Evolutionary conservation across 306 rosid species (phyloP).

Genomic region (Pterocarpus santalinus): DNA sequence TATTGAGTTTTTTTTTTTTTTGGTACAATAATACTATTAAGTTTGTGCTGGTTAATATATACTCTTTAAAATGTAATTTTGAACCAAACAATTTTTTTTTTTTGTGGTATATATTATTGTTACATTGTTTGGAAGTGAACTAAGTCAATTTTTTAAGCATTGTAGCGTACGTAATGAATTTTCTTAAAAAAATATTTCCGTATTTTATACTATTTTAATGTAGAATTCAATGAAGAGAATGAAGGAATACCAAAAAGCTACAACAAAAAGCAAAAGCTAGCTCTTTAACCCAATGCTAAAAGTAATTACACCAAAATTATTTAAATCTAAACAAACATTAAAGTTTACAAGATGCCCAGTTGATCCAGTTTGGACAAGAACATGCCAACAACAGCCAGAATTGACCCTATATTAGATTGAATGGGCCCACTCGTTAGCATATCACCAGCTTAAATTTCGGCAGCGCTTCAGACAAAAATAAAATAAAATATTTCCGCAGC

Average conservation of each 20-base stretch:
- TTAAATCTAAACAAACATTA: not conserved
- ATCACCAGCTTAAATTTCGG: not conserved
- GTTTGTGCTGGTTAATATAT: no score
- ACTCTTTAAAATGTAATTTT: no score
- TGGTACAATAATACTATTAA: no score
- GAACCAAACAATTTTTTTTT: no score
- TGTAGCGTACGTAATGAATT: not conserved
- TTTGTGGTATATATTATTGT: no score
- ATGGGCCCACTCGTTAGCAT: not conserved
- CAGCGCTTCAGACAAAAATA: not conserved
- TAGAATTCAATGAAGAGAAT: not conserved
- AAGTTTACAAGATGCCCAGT: not conserved
- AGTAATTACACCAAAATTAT: not conserved
- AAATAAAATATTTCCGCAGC: no score
- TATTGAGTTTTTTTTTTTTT: no score
- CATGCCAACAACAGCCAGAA: not conserved
- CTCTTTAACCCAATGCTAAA: conserved; percentile 7
- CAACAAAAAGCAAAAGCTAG: conserved; percentile 33
- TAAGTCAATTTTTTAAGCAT: no score
- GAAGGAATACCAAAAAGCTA: conserved; percentile 6
- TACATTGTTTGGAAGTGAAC: not conserved
- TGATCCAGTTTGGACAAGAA: not conserved
- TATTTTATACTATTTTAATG: no score
- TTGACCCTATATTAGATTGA: not conserved
- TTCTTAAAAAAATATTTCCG: no score